phyloP scores from a whole-genome alignment of 2,329 filamentous ascomycete genomes.

The Ceratocystis cubensis region DNA sequence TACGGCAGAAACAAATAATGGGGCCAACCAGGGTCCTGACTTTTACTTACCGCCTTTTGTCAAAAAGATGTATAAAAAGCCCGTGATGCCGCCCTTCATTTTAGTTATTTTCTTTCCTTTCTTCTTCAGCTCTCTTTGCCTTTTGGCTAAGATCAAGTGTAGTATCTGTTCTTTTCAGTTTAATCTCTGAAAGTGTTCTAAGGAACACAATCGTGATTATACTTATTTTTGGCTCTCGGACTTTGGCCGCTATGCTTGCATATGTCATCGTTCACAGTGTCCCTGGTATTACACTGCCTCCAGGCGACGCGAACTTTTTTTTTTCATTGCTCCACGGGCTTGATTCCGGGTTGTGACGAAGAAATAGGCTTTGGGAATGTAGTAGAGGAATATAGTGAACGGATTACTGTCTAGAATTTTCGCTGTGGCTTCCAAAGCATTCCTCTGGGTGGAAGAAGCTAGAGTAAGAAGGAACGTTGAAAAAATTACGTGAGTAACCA shows the following conservation, averaged over 20 bases:
- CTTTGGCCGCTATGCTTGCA: slow-evolving; percentile 21
- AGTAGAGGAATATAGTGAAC: neutral
- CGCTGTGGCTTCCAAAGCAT: neutral
- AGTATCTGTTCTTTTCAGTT: slow-evolving; percentile 97
- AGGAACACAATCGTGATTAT: slow-evolving; percentile 65
- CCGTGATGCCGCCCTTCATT: slow-evolving; percentile 58
- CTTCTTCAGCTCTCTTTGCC: slow-evolving; percentile 25
- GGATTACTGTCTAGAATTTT: neutral
- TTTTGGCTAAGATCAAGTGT: slow-evolving; percentile 83
- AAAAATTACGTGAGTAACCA: neutral
- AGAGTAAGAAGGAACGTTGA: too few relatives aligned
- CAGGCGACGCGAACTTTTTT: slow-evolving; percentile 32
- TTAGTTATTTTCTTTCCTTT: slow-evolving; percentile 56
- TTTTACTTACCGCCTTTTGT: neutral
- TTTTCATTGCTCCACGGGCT: slow-evolving; percentile 33
- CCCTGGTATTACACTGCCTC: slow-evolving; percentile 36
- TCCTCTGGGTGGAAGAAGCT: too few relatives aligned
- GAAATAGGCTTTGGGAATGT: slow-evolving; percentile 21
- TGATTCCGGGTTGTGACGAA: slow-evolving; percentile 31
- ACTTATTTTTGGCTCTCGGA: slow-evolving; percentile 47
- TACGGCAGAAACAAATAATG: neutral
- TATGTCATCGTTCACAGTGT: slow-evolving; percentile 20
- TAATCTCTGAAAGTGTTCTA: slow-evolving; percentile 83
- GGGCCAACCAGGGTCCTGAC: neutral
- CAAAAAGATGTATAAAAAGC: slow-evolving; percentile 51